These are phyloP conservation scores for Solanum chacoense DNA, from an alignment of 305 asterid genomes.

Conservation along the genomic window DNA sequence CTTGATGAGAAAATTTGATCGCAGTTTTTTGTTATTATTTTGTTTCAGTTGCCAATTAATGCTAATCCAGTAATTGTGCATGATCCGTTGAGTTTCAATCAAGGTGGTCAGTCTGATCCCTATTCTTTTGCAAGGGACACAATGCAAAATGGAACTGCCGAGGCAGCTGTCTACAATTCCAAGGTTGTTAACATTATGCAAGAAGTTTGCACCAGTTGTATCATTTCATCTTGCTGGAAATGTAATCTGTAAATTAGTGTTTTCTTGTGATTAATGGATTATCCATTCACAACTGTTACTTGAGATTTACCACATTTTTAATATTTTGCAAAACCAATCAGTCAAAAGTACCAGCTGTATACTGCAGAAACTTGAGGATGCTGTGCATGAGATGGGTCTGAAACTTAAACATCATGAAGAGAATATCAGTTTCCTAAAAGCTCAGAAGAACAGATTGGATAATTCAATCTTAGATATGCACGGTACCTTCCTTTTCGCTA, in stretches of 20 bases:
- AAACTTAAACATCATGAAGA: conserved; percentile 53
- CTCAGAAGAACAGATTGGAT: conserved; percentile 32
- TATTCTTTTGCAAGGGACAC: conserved; percentile 12
- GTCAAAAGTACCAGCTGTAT: conserved; percentile 5
- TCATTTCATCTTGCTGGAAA: background rate
- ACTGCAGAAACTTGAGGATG: conserved; percentile 59
- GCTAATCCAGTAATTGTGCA: background rate
- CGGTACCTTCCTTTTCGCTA: conserved; percentile 23
- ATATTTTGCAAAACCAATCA: conserved; percentile 5
- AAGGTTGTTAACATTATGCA: conserved; percentile 26
- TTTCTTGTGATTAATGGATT: background rate
- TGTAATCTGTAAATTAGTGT: background rate
- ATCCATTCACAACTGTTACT: background rate
- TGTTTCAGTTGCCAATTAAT: background rate
- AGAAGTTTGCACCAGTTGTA: background rate
- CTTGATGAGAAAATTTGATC: background rate
- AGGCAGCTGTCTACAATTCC: conserved; percentile 18
- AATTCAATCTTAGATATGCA: conserved; percentile 42
- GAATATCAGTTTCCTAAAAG: conserved; percentile 36
- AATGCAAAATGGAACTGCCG: conserved; percentile 23
- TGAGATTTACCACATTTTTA: background rate
- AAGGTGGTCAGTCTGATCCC: conserved; percentile 2
- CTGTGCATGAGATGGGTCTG: conserved; percentile 36
- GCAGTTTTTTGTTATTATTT: background rate
- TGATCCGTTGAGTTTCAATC: background rate